Base-by-base conservation (phyloP, 1,284 basidiomycete species). In the Naganishia cerealis region DNA sequence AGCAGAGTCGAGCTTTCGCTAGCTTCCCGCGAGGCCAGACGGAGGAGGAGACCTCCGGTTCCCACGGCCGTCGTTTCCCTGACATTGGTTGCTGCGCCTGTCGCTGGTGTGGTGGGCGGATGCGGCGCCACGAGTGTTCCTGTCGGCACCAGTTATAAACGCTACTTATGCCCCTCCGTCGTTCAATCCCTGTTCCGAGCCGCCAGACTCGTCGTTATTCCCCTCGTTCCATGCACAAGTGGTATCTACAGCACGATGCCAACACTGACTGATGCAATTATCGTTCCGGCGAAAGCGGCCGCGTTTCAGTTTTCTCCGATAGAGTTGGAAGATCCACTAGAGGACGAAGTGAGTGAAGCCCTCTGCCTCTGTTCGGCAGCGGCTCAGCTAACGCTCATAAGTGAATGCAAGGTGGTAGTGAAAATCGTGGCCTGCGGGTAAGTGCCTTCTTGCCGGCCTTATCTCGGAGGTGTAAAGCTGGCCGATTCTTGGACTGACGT, bases 401-500 rank as follows among this genome's bases (percentile, higher is more conserved):
- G 2, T 46, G 7, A 16, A 18, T 18, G 16, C n/a, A n/a, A 58
- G 57, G 36, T 58, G 6, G 15, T 65, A 13, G 63, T 65, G 9
- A 65, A 65, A 52, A 56, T 65, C 26, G 53, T 56, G 6, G 63
- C 63, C 10, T 65, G 63, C 40, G 63, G 63, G 52, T 65, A 26
- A 38, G 63, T 42, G 15, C 15, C 26, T 43, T 26, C 24, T 50
- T 13, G 9, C 7, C 43, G 29, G 29, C 2, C 29, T 2, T 33
- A 33, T 33, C 29, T 33, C 6, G 29, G 6, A 3, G 29, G 6
- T 33, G 6, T 6, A 33, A 33, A 2, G 29, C n/a, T 18, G 16
- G 15, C 16, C 43, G 7, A 46, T 18, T 7, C 16, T 6, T 39
- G 13, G 12, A 36, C 13, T 38, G 12, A n/a, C 26, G 29, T 24